These are phyloP conservation scores for Kwoniella botswanensis DNA, from an alignment of 768 basidiomycete species.

Conservation along the genomic window DNA sequence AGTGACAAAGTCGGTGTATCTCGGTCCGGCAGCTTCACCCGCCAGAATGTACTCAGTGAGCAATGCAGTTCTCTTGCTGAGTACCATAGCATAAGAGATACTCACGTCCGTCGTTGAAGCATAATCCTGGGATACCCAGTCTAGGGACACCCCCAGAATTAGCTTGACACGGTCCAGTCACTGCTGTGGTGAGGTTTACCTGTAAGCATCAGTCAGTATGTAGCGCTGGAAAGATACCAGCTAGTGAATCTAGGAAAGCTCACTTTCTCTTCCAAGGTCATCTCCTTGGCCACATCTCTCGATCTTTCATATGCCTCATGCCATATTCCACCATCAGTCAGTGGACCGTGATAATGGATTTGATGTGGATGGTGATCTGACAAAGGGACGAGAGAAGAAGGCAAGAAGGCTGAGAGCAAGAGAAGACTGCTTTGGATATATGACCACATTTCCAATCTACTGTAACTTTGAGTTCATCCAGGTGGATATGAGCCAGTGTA, in stretches of 20 bases:
- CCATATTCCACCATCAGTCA: conserved; percentile 45
- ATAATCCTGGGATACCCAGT: conserved; percentile 47
- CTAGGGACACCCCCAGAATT: conserved; percentile 52
- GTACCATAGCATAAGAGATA: background rate
- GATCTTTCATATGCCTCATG: conserved; percentile 33
- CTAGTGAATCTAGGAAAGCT: background rate
- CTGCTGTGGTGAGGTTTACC: conserved; percentile 51
- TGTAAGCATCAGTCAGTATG: background rate
- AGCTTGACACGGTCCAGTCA: conserved; percentile 51
- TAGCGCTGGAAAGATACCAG: background rate
- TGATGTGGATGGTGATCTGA: background rate
- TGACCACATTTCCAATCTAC: conserved; percentile 15
- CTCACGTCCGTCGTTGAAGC: conserved; percentile 53
- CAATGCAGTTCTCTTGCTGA: background rate
- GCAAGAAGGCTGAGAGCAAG: conserved; percentile 5
- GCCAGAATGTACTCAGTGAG: background rate
- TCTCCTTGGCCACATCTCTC: conserved; percentile 29
- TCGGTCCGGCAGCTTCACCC: conserved; percentile 46
- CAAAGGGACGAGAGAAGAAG: background rate
- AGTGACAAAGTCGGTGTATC: conserved; percentile 54
- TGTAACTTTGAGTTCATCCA: background rate
- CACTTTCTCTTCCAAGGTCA: conserved; percentile 56
- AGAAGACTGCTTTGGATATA: conserved; percentile 6
- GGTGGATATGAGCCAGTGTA: background rate
- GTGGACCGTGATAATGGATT: conserved; percentile 14